These are phyloP conservation scores for Rosa hybrid DNA, from an alignment of 331 rosid species.

Conservation along the genomic window DNA sequence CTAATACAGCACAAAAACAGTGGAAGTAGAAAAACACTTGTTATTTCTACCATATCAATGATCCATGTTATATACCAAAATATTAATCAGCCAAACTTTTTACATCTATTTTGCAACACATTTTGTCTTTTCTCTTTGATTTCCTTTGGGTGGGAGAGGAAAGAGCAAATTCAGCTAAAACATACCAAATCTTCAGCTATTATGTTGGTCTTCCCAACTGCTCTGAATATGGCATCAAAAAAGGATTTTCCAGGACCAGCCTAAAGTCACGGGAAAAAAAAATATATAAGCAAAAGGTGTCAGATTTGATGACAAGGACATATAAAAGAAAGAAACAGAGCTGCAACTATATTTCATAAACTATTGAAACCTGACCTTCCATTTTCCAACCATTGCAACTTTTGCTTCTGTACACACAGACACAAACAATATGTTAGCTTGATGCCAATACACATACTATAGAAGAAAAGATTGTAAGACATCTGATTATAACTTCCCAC, in stretches of 20 bases:
- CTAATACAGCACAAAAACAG: background rate
- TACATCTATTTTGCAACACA: background rate
- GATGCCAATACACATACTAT: background rate
- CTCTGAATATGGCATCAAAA: conserved; percentile 73
- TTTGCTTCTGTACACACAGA: conserved; percentile 75
- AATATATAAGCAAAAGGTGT: conserved; percentile 27
- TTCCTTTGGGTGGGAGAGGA: background rate
- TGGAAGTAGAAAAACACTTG: background rate
- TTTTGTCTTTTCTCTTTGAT: background rate
- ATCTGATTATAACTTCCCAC: conserved; percentile 40
- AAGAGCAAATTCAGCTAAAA: conserved; percentile 2
- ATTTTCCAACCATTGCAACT: conserved; percentile 81
- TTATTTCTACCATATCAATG: background rate
- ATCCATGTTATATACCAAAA: background rate
- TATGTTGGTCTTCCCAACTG: conserved; percentile 72
- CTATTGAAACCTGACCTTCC: conserved; percentile 69
- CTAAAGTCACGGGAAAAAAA: conserved; percentile 42
- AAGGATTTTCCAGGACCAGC: conserved; percentile 90
- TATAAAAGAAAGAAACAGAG: conserved; percentile 11
- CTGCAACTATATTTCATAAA: conserved; percentile 16
- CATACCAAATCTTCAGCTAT: conserved; percentile 95
- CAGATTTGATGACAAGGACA: conserved; percentile 29
- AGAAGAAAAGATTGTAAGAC: conserved; percentile 14
- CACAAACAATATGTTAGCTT: conserved; percentile 37
- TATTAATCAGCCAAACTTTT: background rate